phyloP scores from a whole-genome alignment of 352 stramenopile genomes.

The Halophytophthora batemanensis region DNA sequence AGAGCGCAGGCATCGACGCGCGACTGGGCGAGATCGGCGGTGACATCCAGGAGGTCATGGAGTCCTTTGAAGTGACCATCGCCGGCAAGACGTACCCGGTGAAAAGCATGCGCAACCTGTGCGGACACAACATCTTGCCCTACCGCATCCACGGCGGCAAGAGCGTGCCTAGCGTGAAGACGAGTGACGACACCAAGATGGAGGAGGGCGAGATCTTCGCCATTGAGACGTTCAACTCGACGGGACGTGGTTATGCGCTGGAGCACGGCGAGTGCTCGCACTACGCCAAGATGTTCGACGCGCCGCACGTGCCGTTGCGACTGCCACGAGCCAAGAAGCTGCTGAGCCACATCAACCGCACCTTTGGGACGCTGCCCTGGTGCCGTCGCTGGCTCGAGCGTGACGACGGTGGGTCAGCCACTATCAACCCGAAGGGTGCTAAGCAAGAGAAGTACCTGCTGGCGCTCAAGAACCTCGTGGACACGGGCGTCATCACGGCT shows the following conservation, averaged over 20 bases:
- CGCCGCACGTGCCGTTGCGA: slow-evolving; percentile 92
- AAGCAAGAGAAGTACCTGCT: slow-evolving; percentile 98
- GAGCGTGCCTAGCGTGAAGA: slow-evolving; percentile 96
- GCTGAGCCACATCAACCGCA: slow-evolving; percentile 97
- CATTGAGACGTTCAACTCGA: slow-evolving; percentile 96
- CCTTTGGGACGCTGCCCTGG: slow-evolving; percentile 99
- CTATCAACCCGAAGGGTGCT: slow-evolving; percentile 89
- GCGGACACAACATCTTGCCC: slow-evolving; percentile 96
- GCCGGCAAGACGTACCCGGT: slow-evolving; percentile 94
- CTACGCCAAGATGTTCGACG: slow-evolving; percentile 97
- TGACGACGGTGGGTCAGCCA: slow-evolving; percentile 94
- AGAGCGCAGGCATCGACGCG: slow-evolving; percentile 93
- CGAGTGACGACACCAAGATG: slow-evolving; percentile 93
- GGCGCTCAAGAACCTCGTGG: slow-evolving; percentile 97
- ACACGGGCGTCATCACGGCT: slow-evolving; percentile 93
- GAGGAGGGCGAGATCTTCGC: slow-evolving; percentile 97
- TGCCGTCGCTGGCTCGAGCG: slow-evolving; percentile 97
- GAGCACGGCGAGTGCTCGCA: slow-evolving; percentile 96
- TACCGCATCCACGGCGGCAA: slow-evolving; percentile 98
- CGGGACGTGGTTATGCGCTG: slow-evolving; percentile 83
- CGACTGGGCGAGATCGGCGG: slow-evolving; percentile 94
- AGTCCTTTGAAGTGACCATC: slow-evolving; percentile 96
- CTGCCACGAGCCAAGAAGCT: slow-evolving; percentile 93
- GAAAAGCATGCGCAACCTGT: slow-evolving; percentile 97
- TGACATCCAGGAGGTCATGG: slow-evolving; percentile 97